phyloP scores from a whole-genome alignment of 495 filamentous ascomycete genomes.

The Neurospora tetrasperma region DNA sequence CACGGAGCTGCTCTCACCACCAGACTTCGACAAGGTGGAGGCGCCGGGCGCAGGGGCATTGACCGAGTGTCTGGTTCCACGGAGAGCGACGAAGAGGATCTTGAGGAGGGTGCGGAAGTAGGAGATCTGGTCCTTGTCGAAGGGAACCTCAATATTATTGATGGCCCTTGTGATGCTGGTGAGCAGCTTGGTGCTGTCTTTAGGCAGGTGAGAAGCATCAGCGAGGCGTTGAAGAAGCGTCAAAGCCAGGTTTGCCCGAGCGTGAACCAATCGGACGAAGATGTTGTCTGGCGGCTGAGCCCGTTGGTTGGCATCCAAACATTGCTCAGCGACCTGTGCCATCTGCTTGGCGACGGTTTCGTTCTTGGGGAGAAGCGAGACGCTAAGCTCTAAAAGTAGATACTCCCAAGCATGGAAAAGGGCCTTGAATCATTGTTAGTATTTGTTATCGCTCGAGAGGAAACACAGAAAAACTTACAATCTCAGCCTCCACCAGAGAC shows the following conservation, averaged over 20 bases:
- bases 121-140: slow-evolving; percentile 48
- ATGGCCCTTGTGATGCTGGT: slow-evolving; percentile 57
- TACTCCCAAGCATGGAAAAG: slow-evolving; percentile 85
- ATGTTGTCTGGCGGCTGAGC: slow-evolving; percentile 57
- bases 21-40: slow-evolving; percentile 2
- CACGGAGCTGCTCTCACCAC: slow-evolving; percentile 16
- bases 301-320: slow-evolving; percentile 58
- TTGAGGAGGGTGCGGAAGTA: slow-evolving; percentile 78
- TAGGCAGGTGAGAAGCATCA: slow-evolving; percentile 46
- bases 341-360: slow-evolving; percentile 52
- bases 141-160: slow-evolving; percentile 50
- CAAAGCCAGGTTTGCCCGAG: slow-evolving; percentile 64
- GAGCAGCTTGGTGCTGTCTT: slow-evolving; percentile 54
- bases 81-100: slow-evolving; percentile 73
- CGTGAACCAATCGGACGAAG: slow-evolving; percentile 59
- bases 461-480: slow-evolving; percentile 45
- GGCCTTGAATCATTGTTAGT: slow-evolving; percentile 38
- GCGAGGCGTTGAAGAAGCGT: slow-evolving; percentile 67
- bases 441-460: not conserved
- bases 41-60: slow-evolving; percentile 13
- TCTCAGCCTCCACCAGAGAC: slow-evolving; percentile 82
- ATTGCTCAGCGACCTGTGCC: slow-evolving; percentile 56
- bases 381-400: slow-evolving; percentile 73
- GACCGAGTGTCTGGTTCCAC: slow-evolving; percentile 34
- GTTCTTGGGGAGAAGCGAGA: slow-evolving; percentile 50